These are phyloP conservation scores for Dichotomocladium elegans DNA, from an alignment of 371 early-diverging fungal species.

Conservation along the genomic window DNA sequence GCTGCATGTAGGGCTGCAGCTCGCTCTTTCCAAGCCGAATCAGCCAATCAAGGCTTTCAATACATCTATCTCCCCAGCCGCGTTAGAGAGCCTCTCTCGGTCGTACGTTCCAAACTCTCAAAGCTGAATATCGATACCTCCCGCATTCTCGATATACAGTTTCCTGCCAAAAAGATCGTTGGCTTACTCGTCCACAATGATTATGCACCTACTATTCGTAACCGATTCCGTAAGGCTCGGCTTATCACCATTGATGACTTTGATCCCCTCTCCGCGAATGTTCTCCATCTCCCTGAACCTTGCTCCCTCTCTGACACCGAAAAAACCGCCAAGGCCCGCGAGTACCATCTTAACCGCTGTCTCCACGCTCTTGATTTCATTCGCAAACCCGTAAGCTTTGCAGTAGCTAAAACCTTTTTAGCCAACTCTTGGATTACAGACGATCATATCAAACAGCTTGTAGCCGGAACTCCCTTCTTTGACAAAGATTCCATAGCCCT, in stretches of 20 bases:
- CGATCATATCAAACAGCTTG: no score
- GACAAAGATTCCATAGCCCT: no score
- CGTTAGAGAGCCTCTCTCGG: neutral
- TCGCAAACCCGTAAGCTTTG: neutral
- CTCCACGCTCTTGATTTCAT: neutral
- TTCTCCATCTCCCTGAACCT: neutral
- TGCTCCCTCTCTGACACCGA: neutral
- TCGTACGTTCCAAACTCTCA: neutral
- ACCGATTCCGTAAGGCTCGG: neutral
- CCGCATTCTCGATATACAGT: constrained; percentile 1
- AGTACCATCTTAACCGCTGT: neutral
- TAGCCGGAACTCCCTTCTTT: no score
- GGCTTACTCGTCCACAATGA: neutral
- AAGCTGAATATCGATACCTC: neutral
- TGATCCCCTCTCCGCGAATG: neutral
- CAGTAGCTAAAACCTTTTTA: neutral
- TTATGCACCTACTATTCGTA: neutral
- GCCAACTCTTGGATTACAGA: neutral
- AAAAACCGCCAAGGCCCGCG: neutral
- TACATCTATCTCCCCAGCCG: constrained; percentile 6
- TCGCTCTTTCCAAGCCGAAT: no score
- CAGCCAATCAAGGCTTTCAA: no score
- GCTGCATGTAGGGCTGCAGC: no score
- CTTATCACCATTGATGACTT: neutral
- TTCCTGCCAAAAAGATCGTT: neutral